Evolutionary conservation across 176 grass and related monocot genomes (phyloP), one percentile per base, ranked within the genome.

Genomic region (Avena insularis): DNA sequence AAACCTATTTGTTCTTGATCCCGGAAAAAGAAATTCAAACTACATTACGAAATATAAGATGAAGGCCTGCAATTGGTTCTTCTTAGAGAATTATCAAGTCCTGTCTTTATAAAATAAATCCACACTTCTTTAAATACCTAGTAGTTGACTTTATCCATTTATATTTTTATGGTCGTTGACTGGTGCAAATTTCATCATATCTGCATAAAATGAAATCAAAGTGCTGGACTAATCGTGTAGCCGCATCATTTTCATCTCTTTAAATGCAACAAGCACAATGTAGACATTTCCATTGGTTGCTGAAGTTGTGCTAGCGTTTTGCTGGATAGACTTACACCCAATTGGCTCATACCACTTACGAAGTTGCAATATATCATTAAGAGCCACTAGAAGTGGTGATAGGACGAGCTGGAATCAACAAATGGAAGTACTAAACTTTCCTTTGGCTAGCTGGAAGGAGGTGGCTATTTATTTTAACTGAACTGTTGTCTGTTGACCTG

Each of bases 381-480:
- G 11, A 47, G 25, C 29, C 14, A 2, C 46, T 50, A 51, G 6
- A 75, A 50, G 72, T 77, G 49, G 73, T 17, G 40, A 9, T 29
- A 17, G 27, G 51, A 79, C 79, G 62, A 86, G 63, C 79, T 86
- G 75, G 56, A 17, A 49, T 27, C 51, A 48, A 68, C 16, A 48
- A 38, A 33, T 79, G 21, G n/a, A 56, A 33, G 15, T 17, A 57
- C 6, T 71, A 48, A 10, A 48, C 50, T 73, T 81, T 35, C 8
- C 71, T 73, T 81, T 81, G 54, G 31, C 27, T 74, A 63, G 55
- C 51, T 35, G 33, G 59, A 72, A 72, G 71, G 53, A 80, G 50
- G 40, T 73, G 20, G 27, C 2, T 21, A 74, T 29, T n/a, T 81
- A 64, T 87, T 81, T 53, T 63, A 74, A 49, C 78, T 72, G 13